Evolutionary conservation across 805 yeast genomes (phyloP).

Genomic region (Starmera dryadoides): DNA sequence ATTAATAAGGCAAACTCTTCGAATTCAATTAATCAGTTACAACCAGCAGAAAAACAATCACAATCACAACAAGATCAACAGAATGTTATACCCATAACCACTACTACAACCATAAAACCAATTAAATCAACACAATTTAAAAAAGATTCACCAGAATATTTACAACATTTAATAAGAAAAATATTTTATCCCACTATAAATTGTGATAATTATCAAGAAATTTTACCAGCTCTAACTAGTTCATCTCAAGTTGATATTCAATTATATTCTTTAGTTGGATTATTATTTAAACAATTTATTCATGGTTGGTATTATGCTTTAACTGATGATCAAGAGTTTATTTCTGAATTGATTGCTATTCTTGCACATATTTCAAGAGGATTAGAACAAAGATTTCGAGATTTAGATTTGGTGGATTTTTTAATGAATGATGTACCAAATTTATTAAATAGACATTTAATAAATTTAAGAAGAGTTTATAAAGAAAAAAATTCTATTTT

Average conservation of each 20-base stretch:
- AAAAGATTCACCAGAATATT: constrained; percentile 20
- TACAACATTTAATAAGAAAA: constrained; percentile 19
- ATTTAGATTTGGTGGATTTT: constrained; percentile 27
- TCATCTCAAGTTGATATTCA: constrained; percentile 34
- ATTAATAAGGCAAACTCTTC: not conserved
- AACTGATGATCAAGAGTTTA: constrained; percentile 34
- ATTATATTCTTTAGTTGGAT: constrained; percentile 38
- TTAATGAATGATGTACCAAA: constrained; percentile 39
- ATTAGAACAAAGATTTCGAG: constrained; percentile 25
- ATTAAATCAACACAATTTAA: not conserved
- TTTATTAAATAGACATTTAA: constrained; percentile 31
- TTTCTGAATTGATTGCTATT: constrained; percentile 30
- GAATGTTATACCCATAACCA: constrained; percentile 1
- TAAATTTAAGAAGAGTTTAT: constrained; percentile 20
- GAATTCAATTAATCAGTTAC: not conserved
- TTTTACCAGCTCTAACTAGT: constrained; percentile 32
- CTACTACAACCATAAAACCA: constrained; percentile 1
- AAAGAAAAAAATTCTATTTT: constrained; percentile 23
- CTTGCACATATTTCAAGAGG: constrained; percentile 32
- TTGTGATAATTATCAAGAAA: constrained; percentile 12
- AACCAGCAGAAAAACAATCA: not conserved
- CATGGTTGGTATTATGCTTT: constrained; percentile 36
- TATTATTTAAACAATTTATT: constrained; percentile 39
- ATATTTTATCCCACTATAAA: constrained; percentile 17
- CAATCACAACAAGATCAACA: not conserved